Evolutionary conservation across 176 grass and related monocot species (phyloP), one percentile per base, ranked within the genome.

Genomic region (Melocanna baccifera): DNA sequence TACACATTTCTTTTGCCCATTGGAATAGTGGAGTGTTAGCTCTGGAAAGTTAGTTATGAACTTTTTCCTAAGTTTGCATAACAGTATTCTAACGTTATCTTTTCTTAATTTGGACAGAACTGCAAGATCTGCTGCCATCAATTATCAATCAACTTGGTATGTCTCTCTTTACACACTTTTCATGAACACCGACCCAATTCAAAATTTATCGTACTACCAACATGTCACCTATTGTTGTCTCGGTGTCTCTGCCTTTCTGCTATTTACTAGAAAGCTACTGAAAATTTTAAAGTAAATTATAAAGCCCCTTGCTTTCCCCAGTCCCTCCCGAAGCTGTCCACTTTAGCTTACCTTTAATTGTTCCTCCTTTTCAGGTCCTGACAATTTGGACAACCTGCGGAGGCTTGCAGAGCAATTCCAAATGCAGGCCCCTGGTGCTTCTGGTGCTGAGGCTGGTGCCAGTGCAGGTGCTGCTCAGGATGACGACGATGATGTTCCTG

Each of bases 111-210:
- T 74, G 37, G 7, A 69, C 96, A 99, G 96, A 92, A 58, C 91
- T 99, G 53, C 96, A 99, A 83, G 93, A 99, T 95, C 39, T 99
- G 78, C 88, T 99, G 34, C 93, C 96, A 28, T 88, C 96, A 1
- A 96, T 99, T 78, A 96, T 99, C 83, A 99, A 96, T 53, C 96
- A 99, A 89, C 92, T 99, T 75, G 96, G 96, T 99, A 92, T 29
- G 89, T 87, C 56, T 69, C 74, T 69, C 7, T 50, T 73, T 57
- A 25, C 71, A 73, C 26, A 50, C 1, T 73, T 45, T 48, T 69
- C 22, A 47, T 55, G 46, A 50, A 87, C 81, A 83, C 36, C 1
- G 29, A 46, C 43, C n/a, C 4, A 50, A 32, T 59, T 78, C 7
- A 30, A 69, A 51, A 15, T 47, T 4, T 65, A 32, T 67, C 52